Evolutionary conservation across 768 basidiomycete species (phyloP), one percentile per base, ranked within the genome.

Genomic region (Sistotremastrum niveocremeum): DNA sequence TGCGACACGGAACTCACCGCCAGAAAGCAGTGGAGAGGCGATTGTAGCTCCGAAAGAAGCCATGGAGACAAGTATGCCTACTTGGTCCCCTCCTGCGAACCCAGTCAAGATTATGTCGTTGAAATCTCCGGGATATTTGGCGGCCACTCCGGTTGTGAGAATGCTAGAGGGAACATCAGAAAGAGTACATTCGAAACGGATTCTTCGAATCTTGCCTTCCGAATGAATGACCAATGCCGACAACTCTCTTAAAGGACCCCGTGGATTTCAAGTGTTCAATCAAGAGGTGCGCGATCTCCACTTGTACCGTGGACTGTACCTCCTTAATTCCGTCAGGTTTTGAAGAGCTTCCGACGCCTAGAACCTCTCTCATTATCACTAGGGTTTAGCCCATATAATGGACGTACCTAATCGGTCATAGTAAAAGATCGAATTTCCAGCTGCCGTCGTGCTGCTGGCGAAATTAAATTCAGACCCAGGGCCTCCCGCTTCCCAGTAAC

Each of bases 181-280:
- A 34, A 29, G 32, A 10, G 37, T 55, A 4, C 8, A 56, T 1
- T 20, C 20, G 20, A 20, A 20, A 20, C 20, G 20, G 20, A 20
- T 20, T 20, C 20, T 20, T 20, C 20, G 20, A 20, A 20, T 20
- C 20, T 20, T 20, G 20, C 58, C 56, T 56, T 41, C 58, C 56
- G 41, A 50, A 56, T 8, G 56, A 57, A 41, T 59, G 58, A 9
- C 58, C 58, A 11, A 59, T 40, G 29, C 50, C 56, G n/a, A 59
- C 44, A 30, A 57, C 41, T 30, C 47, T 46, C 20, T 20, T 20
- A 20, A 20, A 20, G 20, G 30, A 34, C 45, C 3, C 51, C 52
- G n/a, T 44, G 31, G 9, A 30, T 40, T 5, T 39, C 49, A 55
- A 38, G 34, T 51, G 45, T 41, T 48, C 46, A 7, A 55, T 47